Percentiles rank a stretch among this genome's conserved stretches.
Evolutionary conservation across 257 asterid genomes (phyloP).

Genomic region (Nicotiana sylvestris): DNA sequence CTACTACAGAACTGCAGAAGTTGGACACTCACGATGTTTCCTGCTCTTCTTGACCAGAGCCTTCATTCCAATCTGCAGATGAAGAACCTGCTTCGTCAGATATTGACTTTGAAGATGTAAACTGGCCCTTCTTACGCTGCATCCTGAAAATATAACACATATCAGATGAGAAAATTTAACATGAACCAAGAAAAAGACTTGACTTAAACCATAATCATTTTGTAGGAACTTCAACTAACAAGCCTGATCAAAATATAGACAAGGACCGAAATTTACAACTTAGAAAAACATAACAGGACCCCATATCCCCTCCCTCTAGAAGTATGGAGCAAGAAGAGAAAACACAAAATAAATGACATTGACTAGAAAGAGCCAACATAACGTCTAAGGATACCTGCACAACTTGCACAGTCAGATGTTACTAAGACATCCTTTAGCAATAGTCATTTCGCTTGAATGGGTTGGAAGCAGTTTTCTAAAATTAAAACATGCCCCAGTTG

Average conservation of each 20-base stretch:
- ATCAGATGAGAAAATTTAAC: not conserved
- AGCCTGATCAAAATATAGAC: not conserved
- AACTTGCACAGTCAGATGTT: not conserved
- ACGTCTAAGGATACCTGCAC: not conserved
- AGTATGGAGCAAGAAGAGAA: not conserved
- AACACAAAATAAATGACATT: not conserved
- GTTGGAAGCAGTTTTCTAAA: not conserved
- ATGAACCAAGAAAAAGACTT: not conserved
- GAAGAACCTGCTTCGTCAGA: constrained; percentile 80
- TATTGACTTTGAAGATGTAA: constrained; percentile 74
- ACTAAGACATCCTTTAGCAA: not conserved
- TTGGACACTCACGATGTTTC: constrained; percentile 68
- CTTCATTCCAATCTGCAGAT: constrained; percentile 72
- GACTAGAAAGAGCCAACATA: not conserved
- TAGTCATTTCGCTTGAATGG: not conserved
- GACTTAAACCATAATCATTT: not conserved
- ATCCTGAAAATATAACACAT: constrained; percentile 45
- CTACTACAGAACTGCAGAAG: not conserved
- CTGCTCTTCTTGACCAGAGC: constrained; percentile 67
- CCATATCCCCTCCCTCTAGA: not conserved
- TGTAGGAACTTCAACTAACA: not conserved
- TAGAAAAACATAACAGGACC: not conserved
- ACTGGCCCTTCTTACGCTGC: constrained; percentile 99
- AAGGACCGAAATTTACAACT: not conserved
- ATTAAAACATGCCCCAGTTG: not conserved